Evolutionary conservation across 345 rosid species (phyloP).

Genomic region (Odontarrhena argentea): DNA sequence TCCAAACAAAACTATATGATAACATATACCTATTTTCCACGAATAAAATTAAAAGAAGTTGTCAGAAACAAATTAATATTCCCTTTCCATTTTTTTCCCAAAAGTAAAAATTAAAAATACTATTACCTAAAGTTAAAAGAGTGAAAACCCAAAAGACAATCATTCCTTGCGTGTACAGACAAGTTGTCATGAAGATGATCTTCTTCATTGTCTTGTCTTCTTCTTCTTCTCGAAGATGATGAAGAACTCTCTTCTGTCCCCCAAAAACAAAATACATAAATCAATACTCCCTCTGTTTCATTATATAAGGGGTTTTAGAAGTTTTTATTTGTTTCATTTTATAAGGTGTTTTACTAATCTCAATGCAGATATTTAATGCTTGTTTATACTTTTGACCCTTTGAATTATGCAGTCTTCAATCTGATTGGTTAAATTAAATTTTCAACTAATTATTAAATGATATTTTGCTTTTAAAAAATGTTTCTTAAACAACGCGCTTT

Average conservation of each 20-base stretch:
- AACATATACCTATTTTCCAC: constrained; percentile 35
- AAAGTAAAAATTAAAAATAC: constrained; percentile 19
- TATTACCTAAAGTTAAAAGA: constrained; percentile 40
- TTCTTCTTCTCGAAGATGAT: constrained; percentile 36
- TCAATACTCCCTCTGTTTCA: too few relatives aligned
- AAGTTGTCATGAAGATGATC: constrained; percentile 40
- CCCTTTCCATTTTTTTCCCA: constrained; percentile 27
- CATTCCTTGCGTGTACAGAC: constrained; percentile 42
- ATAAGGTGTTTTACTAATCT: too few relatives aligned
- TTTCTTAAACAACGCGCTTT: too few relatives aligned
- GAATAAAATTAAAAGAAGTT: constrained; percentile 37
- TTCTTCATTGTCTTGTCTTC: constrained; percentile 40
- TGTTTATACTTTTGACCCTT: too few relatives aligned
- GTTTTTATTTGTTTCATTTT: too few relatives aligned
- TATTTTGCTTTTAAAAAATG: too few relatives aligned
- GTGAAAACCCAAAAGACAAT: constrained; percentile 45
- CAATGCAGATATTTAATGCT: too few relatives aligned
- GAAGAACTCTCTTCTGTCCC: constrained; percentile 39
- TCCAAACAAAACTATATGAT: constrained; percentile 42
- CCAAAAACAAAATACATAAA: too few relatives aligned
- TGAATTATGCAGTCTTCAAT: too few relatives aligned
- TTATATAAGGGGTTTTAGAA: too few relatives aligned
- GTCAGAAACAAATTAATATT: constrained; percentile 45
- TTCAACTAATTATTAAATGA: too few relatives aligned
- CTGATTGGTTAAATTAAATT: too few relatives aligned